A percentile compares a stretch with the other conserved stretches of the same genome.
Evolutionary conservation across 208 protist species (phyloP).

Genomic region (Angomonas ambiguus): DNA sequence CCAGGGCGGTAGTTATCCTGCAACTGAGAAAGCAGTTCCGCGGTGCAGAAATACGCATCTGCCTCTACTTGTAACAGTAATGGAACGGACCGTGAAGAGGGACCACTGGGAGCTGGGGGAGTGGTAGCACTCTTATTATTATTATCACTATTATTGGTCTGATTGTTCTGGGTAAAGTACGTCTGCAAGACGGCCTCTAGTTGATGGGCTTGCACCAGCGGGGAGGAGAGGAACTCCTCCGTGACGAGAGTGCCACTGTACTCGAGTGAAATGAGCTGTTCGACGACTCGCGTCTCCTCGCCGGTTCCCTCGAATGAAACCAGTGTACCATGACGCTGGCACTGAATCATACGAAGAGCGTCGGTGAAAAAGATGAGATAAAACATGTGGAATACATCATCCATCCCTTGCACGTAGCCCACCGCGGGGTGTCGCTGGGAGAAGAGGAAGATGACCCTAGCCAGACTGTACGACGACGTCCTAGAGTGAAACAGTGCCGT

Average conservation of each 20-base stretch:
- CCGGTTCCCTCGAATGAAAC: neutral
- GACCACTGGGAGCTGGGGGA: too few species aligned
- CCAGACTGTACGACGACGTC: constrained; percentile 45
- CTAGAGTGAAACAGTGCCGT: constrained; percentile 51
- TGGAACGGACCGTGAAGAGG: too few species aligned
- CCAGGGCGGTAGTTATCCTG: constrained; percentile 90
- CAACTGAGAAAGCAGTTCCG: constrained; percentile 72
- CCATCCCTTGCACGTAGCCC: constrained; percentile 95
- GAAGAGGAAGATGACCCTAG: constrained; percentile 92
- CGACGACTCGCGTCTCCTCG: neutral
- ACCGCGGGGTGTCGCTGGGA: constrained; percentile 90
- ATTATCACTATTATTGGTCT: too few species aligned
- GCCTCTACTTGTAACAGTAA: constrained; percentile 78
- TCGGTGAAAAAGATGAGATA: constrained; percentile 86
- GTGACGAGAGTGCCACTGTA: constrained; percentile 17
- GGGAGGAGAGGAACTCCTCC: constrained; percentile 1
- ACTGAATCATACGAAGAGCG: constrained; percentile 31
- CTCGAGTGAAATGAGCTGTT: constrained; percentile 8
- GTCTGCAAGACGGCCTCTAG: neutral
- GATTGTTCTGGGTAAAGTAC: neutral
- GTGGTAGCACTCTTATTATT: too few species aligned
- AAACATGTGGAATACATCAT: constrained; percentile 92
- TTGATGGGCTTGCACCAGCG: constrained; percentile 13
- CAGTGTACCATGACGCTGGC: neutral
- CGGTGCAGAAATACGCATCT: constrained; percentile 90